phyloP scores from a whole-genome alignment of 768 basidiomycete genomes.

The Lanmaoa rubissima region DNA sequence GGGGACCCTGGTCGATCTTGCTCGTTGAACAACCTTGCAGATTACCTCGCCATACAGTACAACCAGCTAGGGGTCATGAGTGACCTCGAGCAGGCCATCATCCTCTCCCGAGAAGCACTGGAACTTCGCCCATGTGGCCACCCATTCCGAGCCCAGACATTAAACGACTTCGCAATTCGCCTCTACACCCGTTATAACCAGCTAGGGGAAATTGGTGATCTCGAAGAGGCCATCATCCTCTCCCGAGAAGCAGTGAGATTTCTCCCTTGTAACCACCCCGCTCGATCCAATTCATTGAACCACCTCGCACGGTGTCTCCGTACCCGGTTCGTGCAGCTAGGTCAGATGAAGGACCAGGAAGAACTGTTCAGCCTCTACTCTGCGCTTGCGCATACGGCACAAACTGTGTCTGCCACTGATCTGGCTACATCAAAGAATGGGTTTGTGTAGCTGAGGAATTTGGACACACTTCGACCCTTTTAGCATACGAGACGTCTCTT shows the following conservation, averaged over 20 bases:
- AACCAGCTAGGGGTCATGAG: neutral
- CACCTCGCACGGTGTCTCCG: neutral
- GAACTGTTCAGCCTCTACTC: neutral
- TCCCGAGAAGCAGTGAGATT: neutral
- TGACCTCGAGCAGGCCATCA: neutral
- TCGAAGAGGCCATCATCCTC: neutral
- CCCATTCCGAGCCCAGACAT: neutral
- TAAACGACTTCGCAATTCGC: neutral
- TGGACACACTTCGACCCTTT: neutral
- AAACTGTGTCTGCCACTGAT: neutral
- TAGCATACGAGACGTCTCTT: slow-evolving; percentile 5
- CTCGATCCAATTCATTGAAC: neutral
- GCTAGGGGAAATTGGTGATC: neutral
- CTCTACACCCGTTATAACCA: neutral
- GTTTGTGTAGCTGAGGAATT: neutral
- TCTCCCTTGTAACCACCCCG: neutral
- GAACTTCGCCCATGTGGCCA: neutral
- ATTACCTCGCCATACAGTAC: neutral
- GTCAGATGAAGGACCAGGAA: neutral
- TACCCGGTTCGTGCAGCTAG: neutral
- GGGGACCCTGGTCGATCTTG: neutral
- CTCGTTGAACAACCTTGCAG: neutral
- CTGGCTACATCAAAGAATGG: neutral
- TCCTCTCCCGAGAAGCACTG: neutral
- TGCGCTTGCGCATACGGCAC: neutral